Evolutionary conservation across 208 protist genomes (phyloP), one percentile per base, ranked within the genome.

Genomic region (Leishmania gerbilli): DNA sequence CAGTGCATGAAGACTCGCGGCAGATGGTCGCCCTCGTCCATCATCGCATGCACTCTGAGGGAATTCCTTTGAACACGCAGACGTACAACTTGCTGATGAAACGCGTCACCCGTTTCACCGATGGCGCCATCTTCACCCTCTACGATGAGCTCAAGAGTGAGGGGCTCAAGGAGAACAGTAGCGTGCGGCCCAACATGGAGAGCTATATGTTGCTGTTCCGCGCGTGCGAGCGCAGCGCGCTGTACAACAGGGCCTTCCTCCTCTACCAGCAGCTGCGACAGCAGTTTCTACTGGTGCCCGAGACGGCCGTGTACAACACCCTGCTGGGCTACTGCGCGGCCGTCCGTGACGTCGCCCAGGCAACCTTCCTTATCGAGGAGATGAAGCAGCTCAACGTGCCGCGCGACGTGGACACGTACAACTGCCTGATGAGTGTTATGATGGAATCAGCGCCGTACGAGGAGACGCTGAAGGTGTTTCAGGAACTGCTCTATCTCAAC

Each of bases 1-100:
- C 87, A 0, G 78, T 88, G 21, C 84, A 91, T 21, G 90, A 94
- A 58, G 91, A 91, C 76, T 91, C 93, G 49, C 83, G 85, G 51
- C 87, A 89, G 34, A 75, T 98, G 42, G 95, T 96, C 5, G 84
- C 87, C 6, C 87, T 91, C 2, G 92, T 97, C 24, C 79, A 94
- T 56, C 87, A 93, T 21, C 88, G 94, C 15, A 98, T 98, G 96
- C 89, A 91, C n/a, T 83, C 75, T 27, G 93, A 97, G 62, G 85
- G 87, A 4, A 95, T 98, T 77, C 96, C 96, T 1, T 69, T 98
- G 69, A 95, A 96, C 88, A 95, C 91, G 19, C 81, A 84, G 47
- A 98, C 96, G 56, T 98, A 97, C 87, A 98, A 98, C 80, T 79
- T 95, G 19, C 89, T 98, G 24, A 95, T 98, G 90, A 89, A 93